Evolutionary conservation across 2,329 filamentous ascomycete genomes (phyloP).

Genomic region (Ceratocystis papillata): DNA sequence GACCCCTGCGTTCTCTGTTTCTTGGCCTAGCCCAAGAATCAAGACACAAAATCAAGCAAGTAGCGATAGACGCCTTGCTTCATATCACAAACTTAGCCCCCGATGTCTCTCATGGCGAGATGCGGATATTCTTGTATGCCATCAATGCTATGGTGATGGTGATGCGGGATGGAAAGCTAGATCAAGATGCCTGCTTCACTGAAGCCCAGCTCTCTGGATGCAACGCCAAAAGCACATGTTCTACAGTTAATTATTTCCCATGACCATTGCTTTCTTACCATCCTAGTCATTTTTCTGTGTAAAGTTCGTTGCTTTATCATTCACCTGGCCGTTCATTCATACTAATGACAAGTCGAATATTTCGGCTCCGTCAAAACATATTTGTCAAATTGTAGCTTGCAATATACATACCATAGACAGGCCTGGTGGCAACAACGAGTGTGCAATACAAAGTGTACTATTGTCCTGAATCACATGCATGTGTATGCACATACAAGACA

Average conservation of each 20-base stretch:
- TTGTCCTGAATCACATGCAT: background rate
- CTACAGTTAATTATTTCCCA: no score
- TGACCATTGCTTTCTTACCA: no score
- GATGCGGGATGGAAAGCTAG: no score
- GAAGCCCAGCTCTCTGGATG: no score
- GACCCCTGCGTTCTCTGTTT: background rate
- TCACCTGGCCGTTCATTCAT: background rate
- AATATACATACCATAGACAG: background rate
- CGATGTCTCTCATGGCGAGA: no score
- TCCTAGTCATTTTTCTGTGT: no score
- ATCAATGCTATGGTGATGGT: background rate
- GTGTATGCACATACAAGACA: background rate
- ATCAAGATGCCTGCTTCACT: no score
- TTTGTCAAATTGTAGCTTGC: background rate
- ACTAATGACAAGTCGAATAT: background rate
- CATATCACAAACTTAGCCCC: background rate
- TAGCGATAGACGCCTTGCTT: background rate
- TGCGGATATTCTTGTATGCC: background rate
- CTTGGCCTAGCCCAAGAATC: background rate
- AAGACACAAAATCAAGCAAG: background rate
- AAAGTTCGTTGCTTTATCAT: background rate
- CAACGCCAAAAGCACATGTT: no score
- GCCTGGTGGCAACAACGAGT: background rate
- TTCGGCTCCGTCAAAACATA: background rate
- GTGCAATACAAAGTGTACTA: background rate